Conservation (phyloP, 441 rosid genomes). For the Hura crepitans region DNA sequence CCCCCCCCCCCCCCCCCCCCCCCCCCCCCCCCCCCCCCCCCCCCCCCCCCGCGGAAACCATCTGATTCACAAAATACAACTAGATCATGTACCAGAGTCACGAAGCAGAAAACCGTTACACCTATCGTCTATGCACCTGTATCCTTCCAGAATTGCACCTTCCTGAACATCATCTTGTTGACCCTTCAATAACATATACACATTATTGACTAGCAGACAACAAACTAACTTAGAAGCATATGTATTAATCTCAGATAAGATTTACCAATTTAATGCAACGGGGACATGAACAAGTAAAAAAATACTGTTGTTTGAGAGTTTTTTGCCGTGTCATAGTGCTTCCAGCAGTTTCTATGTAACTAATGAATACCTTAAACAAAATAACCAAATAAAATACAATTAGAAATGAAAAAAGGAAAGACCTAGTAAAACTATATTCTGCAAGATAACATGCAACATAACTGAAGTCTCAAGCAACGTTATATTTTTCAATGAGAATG, state of each 20-base stretch:
- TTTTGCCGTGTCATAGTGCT: constrained; percentile 81
- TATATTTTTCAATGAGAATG: neutral
- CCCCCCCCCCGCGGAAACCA: no score
- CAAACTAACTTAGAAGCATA: neutral
- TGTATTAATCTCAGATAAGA: constrained; percentile 7
- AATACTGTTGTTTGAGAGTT: constrained; percentile 82
- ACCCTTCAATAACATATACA: constrained; percentile 46
- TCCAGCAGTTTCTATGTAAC: constrained; percentile 94
- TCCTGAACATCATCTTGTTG: constrained; percentile 64
- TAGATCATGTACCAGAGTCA: constrained; percentile 52
- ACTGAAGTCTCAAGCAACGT: neutral
- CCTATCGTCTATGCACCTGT: constrained; percentile 55
- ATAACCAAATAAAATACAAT: constrained; percentile 3
- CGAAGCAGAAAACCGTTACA: constrained; percentile 83
- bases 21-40: no score
- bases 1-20: no score
- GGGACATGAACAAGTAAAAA: constrained; percentile 66
- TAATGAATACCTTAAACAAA: constrained; percentile 55
- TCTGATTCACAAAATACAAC: constrained; percentile 13
- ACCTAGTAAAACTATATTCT: neutral
- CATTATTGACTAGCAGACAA: constrained; percentile 18
- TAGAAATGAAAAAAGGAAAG: constrained; percentile 1
- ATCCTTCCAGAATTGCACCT: constrained; percentile 91
- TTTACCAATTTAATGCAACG: constrained; percentile 71
- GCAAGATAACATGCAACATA: neutral